phyloP scores from a whole-genome alignment of 345 rosid genomes.

The Kandelia obovata region DNA sequence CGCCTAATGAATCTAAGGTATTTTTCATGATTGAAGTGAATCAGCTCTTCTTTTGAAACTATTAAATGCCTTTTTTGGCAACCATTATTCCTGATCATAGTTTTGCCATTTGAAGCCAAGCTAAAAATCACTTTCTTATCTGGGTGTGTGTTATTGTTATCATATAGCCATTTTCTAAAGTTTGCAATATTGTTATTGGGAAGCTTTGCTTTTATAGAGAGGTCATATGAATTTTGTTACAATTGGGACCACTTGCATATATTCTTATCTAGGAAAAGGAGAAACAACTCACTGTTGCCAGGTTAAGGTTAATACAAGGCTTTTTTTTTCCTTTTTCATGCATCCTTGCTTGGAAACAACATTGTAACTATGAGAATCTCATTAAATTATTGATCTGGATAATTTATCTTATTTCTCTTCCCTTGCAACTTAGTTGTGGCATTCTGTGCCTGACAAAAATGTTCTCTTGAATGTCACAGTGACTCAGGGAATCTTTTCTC shows the following conservation, averaged over 20 bases:
- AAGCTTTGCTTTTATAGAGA: background rate
- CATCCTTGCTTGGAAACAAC: background rate
- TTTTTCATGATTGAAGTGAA: too few relatives aligned
- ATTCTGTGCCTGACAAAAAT: conserved; percentile 7
- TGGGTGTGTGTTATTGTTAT: too few relatives aligned
- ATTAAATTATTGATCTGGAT: background rate
- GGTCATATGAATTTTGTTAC: background rate
- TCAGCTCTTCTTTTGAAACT: too few relatives aligned
- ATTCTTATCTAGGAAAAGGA: background rate
- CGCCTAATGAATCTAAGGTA: too few relatives aligned
- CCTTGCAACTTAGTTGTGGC: conserved; percentile 13
- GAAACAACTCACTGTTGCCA: background rate
- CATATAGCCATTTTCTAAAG: too few relatives aligned
- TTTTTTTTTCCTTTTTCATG: background rate
- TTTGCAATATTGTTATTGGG: background rate
- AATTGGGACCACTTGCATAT: background rate
- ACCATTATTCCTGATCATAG: too few relatives aligned
- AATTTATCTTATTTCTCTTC: background rate
- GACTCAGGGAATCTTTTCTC: conserved; percentile 53
- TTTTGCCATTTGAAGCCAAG: too few relatives aligned
- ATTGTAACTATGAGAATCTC: background rate
- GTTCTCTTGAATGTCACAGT: conserved; percentile 42
- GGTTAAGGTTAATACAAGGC: background rate
- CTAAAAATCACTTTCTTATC: too few relatives aligned
- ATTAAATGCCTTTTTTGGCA: too few relatives aligned